A percentile compares a stretch with the other conserved stretches of the same genome.
phyloP scores from a whole-genome alignment of 768 basidiomycete genomes.

The Pisolithus microcarpus region DNA sequence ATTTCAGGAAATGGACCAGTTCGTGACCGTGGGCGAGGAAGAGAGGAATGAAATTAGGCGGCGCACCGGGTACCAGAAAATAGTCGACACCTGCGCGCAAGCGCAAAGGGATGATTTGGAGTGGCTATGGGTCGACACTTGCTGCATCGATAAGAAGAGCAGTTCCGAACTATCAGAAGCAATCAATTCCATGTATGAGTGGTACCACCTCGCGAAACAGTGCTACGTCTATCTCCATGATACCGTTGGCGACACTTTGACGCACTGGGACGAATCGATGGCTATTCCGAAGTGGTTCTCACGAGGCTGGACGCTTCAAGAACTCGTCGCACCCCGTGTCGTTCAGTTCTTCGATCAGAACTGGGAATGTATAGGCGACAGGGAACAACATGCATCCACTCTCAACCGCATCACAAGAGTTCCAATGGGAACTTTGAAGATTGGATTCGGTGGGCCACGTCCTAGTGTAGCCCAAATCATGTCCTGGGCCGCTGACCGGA shows the following conservation, averaged over 20 bases:
- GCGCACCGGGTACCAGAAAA: slow-evolving; percentile 2
- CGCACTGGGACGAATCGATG: not conserved
- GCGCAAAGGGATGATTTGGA: slow-evolving; percentile 2
- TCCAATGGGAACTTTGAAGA: not conserved
- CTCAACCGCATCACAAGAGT: not conserved
- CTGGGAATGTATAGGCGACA: slow-evolving; percentile 6
- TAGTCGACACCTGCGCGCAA: not conserved
- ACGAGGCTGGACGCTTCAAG: too few relatives aligned
- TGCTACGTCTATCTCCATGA: slow-evolving; percentile 14
- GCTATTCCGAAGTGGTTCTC: not conserved
- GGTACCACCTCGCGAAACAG: slow-evolving; percentile 12
- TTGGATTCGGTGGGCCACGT: not conserved
- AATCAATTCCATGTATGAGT: not conserved
- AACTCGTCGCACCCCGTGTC: slow-evolving; percentile 7
- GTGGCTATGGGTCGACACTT: slow-evolving; percentile 13
- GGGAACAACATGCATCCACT: not conserved
- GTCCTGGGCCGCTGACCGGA: slow-evolving; percentile 8
- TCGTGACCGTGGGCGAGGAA: not conserved
- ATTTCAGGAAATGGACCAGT: not conserved
- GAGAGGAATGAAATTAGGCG: not conserved
- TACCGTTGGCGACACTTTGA: not conserved
- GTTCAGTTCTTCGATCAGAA: slow-evolving; percentile 10
- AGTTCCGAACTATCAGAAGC: slow-evolving; percentile 2
- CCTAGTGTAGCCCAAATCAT: slow-evolving; percentile 2
- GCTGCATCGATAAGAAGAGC: slow-evolving; percentile 15